Evolutionary conservation across 805 yeast species (phyloP).

Genomic region (Candida dendrica): DNA sequence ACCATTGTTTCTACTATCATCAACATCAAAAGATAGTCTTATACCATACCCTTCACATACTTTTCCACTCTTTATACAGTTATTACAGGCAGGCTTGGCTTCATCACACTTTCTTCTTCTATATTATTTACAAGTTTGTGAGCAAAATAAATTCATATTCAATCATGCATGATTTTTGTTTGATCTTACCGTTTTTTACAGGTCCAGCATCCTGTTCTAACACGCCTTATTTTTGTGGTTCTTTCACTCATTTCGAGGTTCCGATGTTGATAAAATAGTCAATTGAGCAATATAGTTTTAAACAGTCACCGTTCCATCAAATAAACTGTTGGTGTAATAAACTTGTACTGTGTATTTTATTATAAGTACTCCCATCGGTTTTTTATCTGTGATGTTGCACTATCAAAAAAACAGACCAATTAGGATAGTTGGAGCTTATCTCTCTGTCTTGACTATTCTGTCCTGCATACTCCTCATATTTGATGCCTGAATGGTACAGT

Average conservation of each 20-base stretch:
- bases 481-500: no score
- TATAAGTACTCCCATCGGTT: no score
- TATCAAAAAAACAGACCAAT: no score
- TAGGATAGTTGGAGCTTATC: no score
- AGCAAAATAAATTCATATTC: background rate
- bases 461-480: no score
- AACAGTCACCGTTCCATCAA: no score
- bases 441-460: no score
- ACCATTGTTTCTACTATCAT: conserved; percentile 31
- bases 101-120: conserved; percentile 54
- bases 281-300: background rate
- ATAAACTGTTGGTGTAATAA: no score
- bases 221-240: conserved; percentile 35
- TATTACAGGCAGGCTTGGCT: conserved; percentile 41
- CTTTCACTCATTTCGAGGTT: background rate
- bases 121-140: background rate
- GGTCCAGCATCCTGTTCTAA: conserved; percentile 53
- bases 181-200: conserved; percentile 40
- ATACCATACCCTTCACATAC: conserved; percentile 45
- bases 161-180: background rate
- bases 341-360: no score
- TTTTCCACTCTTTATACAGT: conserved; percentile 37
- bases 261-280: background rate
- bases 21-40: conserved; percentile 42
- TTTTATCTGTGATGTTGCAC: no score